Evolutionary conservation across 225 moss, liverwort and hornwort genomes (phyloP).

Genomic region (Rhytidiadelphus loreus): DNA sequence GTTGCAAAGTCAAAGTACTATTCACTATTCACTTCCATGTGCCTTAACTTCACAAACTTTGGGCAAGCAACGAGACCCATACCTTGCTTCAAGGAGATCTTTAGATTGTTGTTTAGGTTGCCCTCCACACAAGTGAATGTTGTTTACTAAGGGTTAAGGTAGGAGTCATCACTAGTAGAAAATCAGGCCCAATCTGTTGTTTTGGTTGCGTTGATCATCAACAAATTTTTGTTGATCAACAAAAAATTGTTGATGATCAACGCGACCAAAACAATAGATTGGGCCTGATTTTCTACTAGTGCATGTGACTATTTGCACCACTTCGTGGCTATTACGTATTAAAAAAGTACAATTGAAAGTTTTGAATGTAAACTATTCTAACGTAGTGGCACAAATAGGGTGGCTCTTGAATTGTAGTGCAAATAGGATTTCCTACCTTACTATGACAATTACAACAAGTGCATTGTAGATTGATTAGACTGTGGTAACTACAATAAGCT

Average conservation of each 20-base stretch:
- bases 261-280: no score
- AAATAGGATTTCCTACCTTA: neutral
- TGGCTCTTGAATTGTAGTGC: neutral
- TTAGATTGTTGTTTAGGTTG: accelerated
- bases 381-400: accelerated
- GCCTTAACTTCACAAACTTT: accelerated
- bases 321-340: neutral
- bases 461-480: no score
- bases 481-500: neutral
- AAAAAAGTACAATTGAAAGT: neutral
- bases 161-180: no score
- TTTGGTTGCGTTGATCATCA: no score
- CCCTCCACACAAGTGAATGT: neutral
- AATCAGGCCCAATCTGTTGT: no score
- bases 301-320: neutral
- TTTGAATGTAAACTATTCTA: neutral
- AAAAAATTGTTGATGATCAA: no score
- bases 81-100: neutral
- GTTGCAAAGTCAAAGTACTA: neutral
- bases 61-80: neutral
- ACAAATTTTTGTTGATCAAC: no score
- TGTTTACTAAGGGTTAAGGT: neutral
- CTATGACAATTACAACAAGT: neutral
- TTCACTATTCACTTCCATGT: neutral
- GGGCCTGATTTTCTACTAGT: no score